A percentile compares a stretch with the other conserved stretches of the same genome.
These are phyloP conservation scores for Castanea crenata DNA, from an alignment of 306 rosid species.

Conservation along the genomic window DNA sequence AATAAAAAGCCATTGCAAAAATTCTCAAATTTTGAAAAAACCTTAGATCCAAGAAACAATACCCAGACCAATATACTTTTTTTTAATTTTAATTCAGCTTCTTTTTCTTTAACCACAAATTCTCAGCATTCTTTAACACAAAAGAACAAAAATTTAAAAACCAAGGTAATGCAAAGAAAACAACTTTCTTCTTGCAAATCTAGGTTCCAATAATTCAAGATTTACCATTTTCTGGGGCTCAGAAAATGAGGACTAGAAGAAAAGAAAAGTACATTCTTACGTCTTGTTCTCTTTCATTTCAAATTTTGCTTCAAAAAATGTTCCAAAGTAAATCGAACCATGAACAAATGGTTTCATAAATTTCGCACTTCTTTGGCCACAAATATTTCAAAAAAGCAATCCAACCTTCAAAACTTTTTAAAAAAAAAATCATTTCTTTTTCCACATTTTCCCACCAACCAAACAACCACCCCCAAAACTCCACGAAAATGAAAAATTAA, in stretches of 20 bases:
- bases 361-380: neutral
- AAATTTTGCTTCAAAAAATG: neutral
- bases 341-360: neutral
- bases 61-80: neutral
- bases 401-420: neutral
- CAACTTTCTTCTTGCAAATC: neutral
- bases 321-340: neutral
- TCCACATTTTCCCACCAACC: neutral
- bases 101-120: neutral
- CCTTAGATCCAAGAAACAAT: neutral
- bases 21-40: neutral
- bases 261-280: neutral
- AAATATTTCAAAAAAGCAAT: neutral
- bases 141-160: neutral
- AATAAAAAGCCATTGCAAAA: neutral
- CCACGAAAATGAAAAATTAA: neutral
- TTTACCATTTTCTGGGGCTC: neutral
- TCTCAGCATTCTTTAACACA: too few relatives aligned
- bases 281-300: neutral
- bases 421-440: rapidly evolving
- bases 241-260: neutral
- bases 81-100: neutral
- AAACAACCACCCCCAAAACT: neutral
- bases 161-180: neutral
- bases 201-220: neutral